Evolutionary conservation across 768 basidiomycete species (phyloP).

Genomic region (Rhodotorula graminis): DNA sequence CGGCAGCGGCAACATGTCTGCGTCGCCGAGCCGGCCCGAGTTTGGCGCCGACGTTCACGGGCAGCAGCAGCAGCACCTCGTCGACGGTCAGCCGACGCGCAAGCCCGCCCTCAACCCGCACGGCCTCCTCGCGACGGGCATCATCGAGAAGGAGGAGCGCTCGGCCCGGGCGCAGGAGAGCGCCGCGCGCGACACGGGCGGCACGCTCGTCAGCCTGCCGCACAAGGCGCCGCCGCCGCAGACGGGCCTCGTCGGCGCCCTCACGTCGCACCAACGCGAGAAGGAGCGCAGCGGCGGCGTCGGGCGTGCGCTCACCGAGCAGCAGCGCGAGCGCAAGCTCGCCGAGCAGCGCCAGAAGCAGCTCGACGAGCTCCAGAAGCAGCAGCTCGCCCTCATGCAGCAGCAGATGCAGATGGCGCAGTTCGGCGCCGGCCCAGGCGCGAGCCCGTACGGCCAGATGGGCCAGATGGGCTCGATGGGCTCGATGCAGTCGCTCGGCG

Average conservation of each 20-base stretch:
- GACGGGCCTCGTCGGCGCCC: conserved; percentile 89
- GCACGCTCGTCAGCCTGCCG: conserved; percentile 90
- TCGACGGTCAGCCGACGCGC: neutral
- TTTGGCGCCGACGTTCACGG: neutral
- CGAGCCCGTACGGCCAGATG: conserved; percentile 30
- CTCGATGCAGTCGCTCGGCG: conserved; percentile 1
- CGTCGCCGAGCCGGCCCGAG: conserved; percentile 4
- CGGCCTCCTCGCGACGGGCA: conserved; percentile 85
- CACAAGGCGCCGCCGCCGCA: conserved; percentile 91
- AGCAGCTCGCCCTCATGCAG: conserved; percentile 27
- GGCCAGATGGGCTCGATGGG: conserved; percentile 42
- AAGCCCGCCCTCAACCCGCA: conserved; percentile 33
- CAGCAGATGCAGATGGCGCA: conserved; percentile 39
- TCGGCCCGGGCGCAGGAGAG: conserved; percentile 95
- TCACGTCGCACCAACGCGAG: conserved; percentile 90
- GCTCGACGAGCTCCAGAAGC: conserved; percentile 55
- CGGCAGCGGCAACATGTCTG: conserved; percentile 50
- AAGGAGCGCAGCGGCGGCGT: conserved; percentile 91
- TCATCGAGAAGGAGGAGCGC: conserved; percentile 91
- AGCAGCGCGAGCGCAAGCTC: conserved; percentile 83
- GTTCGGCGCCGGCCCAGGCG: conserved; percentile 35
- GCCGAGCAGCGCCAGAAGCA: conserved; percentile 92
- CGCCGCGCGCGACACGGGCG: conserved; percentile 82
- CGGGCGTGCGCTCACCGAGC: conserved; percentile 88
- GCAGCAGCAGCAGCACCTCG: neutral